Evolutionary conservation across 805 yeast species (phyloP).

Genomic region (Phaffomyces antillensis): DNA sequence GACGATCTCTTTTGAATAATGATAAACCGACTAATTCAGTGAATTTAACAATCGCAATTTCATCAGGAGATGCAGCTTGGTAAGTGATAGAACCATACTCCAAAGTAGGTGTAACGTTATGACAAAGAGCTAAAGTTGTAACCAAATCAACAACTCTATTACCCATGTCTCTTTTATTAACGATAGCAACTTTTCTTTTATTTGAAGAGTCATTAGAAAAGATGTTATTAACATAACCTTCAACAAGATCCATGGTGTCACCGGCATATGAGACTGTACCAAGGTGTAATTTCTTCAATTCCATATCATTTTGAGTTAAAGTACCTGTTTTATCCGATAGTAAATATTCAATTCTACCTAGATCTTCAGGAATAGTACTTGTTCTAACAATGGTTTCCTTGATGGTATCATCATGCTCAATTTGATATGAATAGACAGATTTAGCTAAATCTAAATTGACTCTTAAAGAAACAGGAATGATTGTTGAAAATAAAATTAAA

Average conservation of each 20-base stretch:
- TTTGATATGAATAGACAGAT: constrained; percentile 91
- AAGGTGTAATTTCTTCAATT: constrained; percentile 82
- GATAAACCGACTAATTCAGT: constrained; percentile 82
- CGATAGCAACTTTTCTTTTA: constrained; percentile 15
- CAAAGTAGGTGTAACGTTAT: constrained; percentile 90
- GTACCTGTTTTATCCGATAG: constrained; percentile 96
- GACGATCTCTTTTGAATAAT: constrained; percentile 75
- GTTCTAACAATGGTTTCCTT: constrained; percentile 91
- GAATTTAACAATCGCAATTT: constrained; percentile 91
- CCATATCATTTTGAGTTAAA: constrained; percentile 97
- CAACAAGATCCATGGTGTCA: constrained; percentile 86
- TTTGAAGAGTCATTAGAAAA: constrained; percentile 7
- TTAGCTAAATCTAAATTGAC: constrained; percentile 94
- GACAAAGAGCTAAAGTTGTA: constrained; percentile 85
- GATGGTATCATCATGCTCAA: constrained; percentile 78
- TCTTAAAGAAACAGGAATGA: constrained; percentile 91
- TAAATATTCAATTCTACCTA: constrained; percentile 91
- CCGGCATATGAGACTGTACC: constrained; percentile 91
- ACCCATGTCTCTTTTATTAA: constrained; percentile 61
- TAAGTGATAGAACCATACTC: constrained; percentile 71
- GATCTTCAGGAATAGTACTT: constrained; percentile 95
- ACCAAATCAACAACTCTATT: constrained; percentile 74
- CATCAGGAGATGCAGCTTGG: constrained; percentile 99
- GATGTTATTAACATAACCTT: constrained; percentile 45
- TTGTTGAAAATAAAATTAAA: constrained; percentile 85